Conservation (phyloP, 2,329 filamentous ascomycete genomes). For the Aureobasidium leucospermi region DNA sequence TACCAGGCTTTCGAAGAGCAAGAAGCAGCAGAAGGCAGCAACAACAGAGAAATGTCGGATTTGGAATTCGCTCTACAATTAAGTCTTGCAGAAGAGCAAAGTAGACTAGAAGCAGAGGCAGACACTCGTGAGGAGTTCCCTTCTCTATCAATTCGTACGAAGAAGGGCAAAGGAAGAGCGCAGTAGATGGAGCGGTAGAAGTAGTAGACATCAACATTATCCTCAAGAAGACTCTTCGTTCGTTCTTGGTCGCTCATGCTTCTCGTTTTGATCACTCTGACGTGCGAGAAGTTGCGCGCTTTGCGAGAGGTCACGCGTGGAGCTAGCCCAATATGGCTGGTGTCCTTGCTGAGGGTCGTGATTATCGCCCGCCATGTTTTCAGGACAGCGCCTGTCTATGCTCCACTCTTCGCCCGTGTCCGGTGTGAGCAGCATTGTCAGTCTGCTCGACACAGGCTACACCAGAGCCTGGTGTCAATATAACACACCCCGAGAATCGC, state of each 20-base stretch:
- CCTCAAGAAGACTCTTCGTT: neutral
- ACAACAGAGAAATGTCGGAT: slow-evolving; percentile 45
- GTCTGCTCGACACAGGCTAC: too few relatives aligned
- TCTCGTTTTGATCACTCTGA: too few relatives aligned
- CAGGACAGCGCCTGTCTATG: too few relatives aligned
- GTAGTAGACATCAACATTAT: neutral
- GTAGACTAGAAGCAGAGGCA: slow-evolving; percentile 22
- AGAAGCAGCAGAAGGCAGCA: slow-evolving; percentile 30
- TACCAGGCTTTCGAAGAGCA: neutral
- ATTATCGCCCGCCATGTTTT: too few relatives aligned
- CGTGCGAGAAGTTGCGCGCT: too few relatives aligned
- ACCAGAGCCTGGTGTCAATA: too few relatives aligned
- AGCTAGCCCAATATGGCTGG: neutral
- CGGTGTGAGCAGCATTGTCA: too few relatives aligned
- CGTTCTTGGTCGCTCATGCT: neutral
- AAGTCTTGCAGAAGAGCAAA: slow-evolving; percentile 54
- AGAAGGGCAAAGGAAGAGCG: neutral
- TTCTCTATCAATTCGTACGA: slow-evolving; percentile 18
- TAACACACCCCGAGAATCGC: too few relatives aligned
- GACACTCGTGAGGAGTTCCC: slow-evolving; percentile 23
- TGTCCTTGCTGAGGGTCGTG: neutral
- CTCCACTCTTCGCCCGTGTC: too few relatives aligned
- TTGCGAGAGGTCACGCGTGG: neutral
- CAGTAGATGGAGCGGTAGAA: neutral
- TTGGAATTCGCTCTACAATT: slow-evolving; percentile 56